Conservation (phyloP, 2,329 filamentous ascomycete species). For the Helminthosporium solani region DNA sequence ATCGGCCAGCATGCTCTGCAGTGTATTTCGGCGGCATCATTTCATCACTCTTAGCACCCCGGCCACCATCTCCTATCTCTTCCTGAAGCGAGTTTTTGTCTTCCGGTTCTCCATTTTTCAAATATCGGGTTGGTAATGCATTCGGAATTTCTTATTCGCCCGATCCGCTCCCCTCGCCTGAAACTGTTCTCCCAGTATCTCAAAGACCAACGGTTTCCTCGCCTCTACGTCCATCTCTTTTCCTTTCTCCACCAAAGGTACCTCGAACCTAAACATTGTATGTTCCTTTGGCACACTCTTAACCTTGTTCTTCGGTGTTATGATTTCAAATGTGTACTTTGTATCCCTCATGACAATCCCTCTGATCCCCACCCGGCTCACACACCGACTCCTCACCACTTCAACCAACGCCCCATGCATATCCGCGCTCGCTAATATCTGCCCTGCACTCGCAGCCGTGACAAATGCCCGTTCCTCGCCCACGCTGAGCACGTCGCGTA, state of each 20-base stretch:
- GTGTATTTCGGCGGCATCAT: too few species aligned
- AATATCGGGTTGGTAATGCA: constrained; percentile 73
- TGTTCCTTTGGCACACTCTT: constrained; percentile 89
- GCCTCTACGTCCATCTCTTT: constrained; percentile 23
- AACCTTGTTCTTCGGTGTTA: constrained; percentile 68
- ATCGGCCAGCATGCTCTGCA: too few species aligned
- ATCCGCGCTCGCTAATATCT: constrained; percentile 81
- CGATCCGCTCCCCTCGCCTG: constrained; percentile 79
- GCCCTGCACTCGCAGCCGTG: constrained; percentile 60
- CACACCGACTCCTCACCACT: constrained; percentile 79
- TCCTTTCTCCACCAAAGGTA: constrained; percentile 52
- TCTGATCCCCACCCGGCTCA: constrained; percentile 75
- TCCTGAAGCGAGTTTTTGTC: too few species aligned
- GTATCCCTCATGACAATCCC: constrained; percentile 90
- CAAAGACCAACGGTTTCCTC: constrained; percentile 65
- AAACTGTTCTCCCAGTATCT: constrained; percentile 85
- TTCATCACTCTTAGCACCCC: too few species aligned
- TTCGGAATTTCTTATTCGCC: constrained; percentile 88
- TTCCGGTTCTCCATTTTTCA: constrained; percentile 57
- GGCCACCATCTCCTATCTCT: too few species aligned
- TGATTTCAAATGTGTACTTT: constrained; percentile 80
- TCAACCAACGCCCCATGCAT: constrained; percentile 84
- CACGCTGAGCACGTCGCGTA: constrained; percentile 68
- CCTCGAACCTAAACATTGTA: constrained; percentile 75
- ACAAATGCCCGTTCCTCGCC: constrained; percentile 47